Evolutionary conservation across 208 protist genomes (phyloP).

Genomic region (Trichomonas vaginalis): DNA sequence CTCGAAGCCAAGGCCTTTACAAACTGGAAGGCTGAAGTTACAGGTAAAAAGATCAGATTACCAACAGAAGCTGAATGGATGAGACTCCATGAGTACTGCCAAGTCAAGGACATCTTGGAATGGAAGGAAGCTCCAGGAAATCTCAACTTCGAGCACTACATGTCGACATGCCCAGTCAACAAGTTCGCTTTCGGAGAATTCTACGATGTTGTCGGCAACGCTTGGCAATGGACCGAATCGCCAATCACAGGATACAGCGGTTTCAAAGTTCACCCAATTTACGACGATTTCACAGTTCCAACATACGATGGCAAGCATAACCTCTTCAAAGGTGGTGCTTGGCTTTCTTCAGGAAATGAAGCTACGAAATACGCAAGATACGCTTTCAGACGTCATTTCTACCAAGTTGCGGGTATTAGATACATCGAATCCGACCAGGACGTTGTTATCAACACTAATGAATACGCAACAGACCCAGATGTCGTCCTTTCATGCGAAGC

Average conservation of each 20-base stretch:
- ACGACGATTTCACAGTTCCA: constrained; percentile 82
- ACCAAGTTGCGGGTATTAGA: constrained; percentile 71
- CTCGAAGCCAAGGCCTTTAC: constrained; percentile 77
- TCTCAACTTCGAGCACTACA: constrained; percentile 44
- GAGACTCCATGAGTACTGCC: constrained; percentile 23
- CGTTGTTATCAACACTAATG: background rate
- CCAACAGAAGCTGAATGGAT: constrained; percentile 33
- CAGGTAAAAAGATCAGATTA: constrained; percentile 27
- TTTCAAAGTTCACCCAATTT: constrained; percentile 68
- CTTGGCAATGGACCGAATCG: constrained; percentile 76
- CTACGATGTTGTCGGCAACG: constrained; percentile 75
- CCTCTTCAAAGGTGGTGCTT: constrained; percentile 76
- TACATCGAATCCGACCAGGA: constrained; percentile 58
- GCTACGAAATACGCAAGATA: constrained; percentile 66
- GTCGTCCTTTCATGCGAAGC: background rate
- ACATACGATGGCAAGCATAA: constrained; percentile 74
- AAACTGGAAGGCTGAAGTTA: constrained; percentile 49
- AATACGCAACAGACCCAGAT: background rate
- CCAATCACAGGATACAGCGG: constrained; percentile 61
- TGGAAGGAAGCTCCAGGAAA: constrained; percentile 57
- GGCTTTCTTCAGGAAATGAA: constrained; percentile 70
- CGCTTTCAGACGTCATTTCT: constrained; percentile 78
- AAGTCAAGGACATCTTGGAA: constrained; percentile 1
- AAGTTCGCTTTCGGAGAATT: constrained; percentile 13
- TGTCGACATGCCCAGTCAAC: constrained; percentile 31